These are phyloP conservation scores for Coniella vitis DNA, from an alignment of 2,329 filamentous ascomycete genomes.

Conservation along the genomic window DNA sequence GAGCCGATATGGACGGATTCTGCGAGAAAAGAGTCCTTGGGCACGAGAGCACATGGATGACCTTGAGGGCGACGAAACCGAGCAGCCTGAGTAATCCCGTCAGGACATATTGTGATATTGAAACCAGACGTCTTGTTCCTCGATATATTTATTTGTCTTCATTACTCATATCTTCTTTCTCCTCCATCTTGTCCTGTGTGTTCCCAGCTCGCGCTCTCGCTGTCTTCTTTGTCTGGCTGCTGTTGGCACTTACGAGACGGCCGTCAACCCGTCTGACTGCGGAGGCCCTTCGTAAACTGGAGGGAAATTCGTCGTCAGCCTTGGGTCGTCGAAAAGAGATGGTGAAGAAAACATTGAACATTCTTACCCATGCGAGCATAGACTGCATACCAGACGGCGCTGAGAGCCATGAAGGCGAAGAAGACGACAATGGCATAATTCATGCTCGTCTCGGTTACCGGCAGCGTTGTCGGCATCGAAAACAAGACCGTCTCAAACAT, in stretches of 20 bases:
- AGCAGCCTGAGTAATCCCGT: neutral
- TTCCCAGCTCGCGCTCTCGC: neutral
- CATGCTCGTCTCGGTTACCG: conserved; percentile 40
- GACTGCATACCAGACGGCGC: conserved; percentile 41
- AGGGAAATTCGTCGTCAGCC: neutral
- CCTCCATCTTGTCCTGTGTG: too few species aligned
- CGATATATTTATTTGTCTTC: neutral
- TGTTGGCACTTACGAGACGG: too few species aligned
- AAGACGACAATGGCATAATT: conserved; percentile 55
- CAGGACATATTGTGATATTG: neutral
- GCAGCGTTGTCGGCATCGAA: conserved; percentile 43
- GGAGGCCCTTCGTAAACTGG: conserved; percentile 23
- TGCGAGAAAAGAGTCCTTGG: conserved; percentile 24
- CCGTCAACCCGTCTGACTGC: conserved; percentile 20
- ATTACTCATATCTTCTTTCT: neutral
- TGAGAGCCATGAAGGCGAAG: conserved; percentile 40
- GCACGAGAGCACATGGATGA: conserved; percentile 21
- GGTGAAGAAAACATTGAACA: too few species aligned
- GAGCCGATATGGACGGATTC: conserved; percentile 18
- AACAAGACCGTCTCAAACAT: conserved; percentile 46
- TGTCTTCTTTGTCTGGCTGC: too few species aligned
- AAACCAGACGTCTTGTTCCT: neutral
- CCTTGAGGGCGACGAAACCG: conserved; percentile 13
- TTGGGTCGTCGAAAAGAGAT: neutral
- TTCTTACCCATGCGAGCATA: conserved; percentile 44